Base-by-base conservation (phyloP, 805 yeast genomes). In the Vanderwaltozyma tropicalis region DNA sequence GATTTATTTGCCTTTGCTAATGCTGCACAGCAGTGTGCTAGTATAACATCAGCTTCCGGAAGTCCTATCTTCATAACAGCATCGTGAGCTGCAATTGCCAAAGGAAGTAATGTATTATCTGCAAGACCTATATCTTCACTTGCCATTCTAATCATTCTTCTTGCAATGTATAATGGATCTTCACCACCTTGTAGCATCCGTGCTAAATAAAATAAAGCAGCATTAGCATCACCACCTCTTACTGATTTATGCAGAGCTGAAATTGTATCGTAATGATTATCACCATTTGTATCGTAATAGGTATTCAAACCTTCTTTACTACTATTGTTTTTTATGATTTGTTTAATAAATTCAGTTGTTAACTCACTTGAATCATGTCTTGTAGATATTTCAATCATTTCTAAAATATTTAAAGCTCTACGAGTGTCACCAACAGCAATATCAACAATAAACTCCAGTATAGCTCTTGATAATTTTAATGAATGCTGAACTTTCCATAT, bases 161-260 rank as follows among this genome's bases (percentile, higher is more conserved):
- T 67, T 0, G 92, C 87, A 11, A 92, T 77, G 50, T 81, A 92
- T 18, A 86, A 60, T 0, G 96, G 96, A 52, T 84, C 94, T 55
- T 94, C 98, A 0, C 98, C 98, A 2, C 95, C 94, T 45, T 75
- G 71, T 1, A 92, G 66, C 98, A 92, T 92, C 34, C 87, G 69
- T 0, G 79, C 89, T 16, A 92, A 62, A 52, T 92, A 92, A 56
- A 78, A 88, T 42, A 92, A 62, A 0, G 97, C 79, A 0, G 96
- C 97, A 62, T 92, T 85, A 0, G 88, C 80, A 50, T 89, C 80
- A 0, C 84, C 72, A 0, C 99, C 99, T 40, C 99, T 68, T 0
- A 92, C 74, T 0, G 95, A 74, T 53, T 92, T 92, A 62, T 92
- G 99, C 47, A 92, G 82, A 1, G 98, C 98, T 12, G 95, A 83